These are phyloP conservation scores for Penicillium rolfsii DNA, from an alignment of 2,329 filamentous ascomycete species.

Conservation along the genomic window DNA sequence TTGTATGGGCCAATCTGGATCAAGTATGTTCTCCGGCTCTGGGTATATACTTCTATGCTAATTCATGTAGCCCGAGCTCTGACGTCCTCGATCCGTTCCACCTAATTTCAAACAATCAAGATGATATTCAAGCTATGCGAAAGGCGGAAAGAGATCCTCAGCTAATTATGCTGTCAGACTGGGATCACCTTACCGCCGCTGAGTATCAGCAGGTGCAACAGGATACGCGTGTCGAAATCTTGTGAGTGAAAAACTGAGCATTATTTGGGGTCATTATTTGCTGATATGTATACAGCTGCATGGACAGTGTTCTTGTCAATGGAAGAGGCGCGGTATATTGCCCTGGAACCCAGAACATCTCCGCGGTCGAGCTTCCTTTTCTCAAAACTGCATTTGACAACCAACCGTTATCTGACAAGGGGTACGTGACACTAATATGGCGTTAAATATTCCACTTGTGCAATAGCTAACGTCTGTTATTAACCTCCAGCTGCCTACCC, in stretches of 20 bases:
- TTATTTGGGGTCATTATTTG: neutral
- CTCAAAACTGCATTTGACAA: conserved; percentile 28
- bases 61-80: conserved; percentile 44
- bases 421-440: conserved; percentile 25
- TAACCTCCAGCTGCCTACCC: conserved; percentile 25
- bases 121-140: conserved; percentile 50
- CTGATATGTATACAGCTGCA: conserved; percentile 52
- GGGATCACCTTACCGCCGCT: conserved; percentile 57
- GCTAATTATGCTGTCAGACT: conserved; percentile 60
- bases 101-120: conserved; percentile 50
- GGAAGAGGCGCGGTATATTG: conserved; percentile 62
- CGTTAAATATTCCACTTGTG: too few relatives aligned
- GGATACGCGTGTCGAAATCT: conserved; percentile 28
- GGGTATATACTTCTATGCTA: conserved; percentile 28
- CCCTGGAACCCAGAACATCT: conserved; percentile 50
- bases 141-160: conserved; percentile 53
- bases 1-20: conserved; percentile 55
- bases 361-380: conserved; percentile 27
- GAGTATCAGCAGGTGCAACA: conserved; percentile 43
- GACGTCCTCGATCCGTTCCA: conserved; percentile 53
- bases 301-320: conserved; percentile 64
- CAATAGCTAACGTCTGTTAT: neutral
- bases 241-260: neutral
- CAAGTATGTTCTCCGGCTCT: conserved; percentile 17
- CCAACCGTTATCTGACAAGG: conserved; percentile 36